Evolutionary conservation across 2,329 filamentous ascomycete genomes (phyloP).

Genomic region (Phyllosticta paracitricarpa): DNA sequence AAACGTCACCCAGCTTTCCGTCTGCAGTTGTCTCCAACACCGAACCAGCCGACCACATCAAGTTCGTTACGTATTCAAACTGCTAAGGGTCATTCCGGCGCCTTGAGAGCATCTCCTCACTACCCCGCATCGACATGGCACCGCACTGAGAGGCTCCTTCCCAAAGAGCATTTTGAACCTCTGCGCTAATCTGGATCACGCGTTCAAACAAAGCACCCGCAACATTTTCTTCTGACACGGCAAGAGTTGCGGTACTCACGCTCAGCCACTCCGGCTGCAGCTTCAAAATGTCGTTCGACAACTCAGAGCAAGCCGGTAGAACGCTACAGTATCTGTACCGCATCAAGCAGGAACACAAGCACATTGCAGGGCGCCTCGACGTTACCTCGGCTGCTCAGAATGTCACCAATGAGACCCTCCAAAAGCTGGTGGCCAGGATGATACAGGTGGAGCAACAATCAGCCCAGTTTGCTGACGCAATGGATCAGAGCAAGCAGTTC

Average conservation of each 20-base stretch:
- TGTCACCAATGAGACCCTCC: not conserved
- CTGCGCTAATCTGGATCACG: not conserved
- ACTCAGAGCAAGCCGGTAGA: not conserved
- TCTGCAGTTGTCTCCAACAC: not conserved
- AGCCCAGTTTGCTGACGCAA: not conserved
- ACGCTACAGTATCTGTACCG: not conserved
- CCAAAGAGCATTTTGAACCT: not conserved
- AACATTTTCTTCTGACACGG: not conserved
- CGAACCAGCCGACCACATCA: not conserved
- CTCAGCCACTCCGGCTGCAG: not conserved
- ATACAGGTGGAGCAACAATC: not conserved
- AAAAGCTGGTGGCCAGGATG: not conserved
- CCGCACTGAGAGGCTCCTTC: not conserved
- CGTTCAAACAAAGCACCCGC: not conserved
- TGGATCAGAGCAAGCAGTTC: not conserved
- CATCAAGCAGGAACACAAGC: slow-evolving; percentile 4
- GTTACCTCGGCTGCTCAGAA: not conserved
- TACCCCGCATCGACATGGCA: not conserved
- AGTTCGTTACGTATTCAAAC: not conserved
- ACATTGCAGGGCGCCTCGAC: not conserved
- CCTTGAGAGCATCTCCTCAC: not conserved
- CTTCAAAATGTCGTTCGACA: not conserved
- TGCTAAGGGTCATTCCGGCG: no score
- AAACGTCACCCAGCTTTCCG: not conserved
- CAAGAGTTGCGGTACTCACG: not conserved